A percentile compares a stretch with the other conserved stretches of the same genome.
These are phyloP conservation scores for Strigomonas culicis DNA, from an alignment of 208 protist species.

Conservation along the genomic window DNA sequence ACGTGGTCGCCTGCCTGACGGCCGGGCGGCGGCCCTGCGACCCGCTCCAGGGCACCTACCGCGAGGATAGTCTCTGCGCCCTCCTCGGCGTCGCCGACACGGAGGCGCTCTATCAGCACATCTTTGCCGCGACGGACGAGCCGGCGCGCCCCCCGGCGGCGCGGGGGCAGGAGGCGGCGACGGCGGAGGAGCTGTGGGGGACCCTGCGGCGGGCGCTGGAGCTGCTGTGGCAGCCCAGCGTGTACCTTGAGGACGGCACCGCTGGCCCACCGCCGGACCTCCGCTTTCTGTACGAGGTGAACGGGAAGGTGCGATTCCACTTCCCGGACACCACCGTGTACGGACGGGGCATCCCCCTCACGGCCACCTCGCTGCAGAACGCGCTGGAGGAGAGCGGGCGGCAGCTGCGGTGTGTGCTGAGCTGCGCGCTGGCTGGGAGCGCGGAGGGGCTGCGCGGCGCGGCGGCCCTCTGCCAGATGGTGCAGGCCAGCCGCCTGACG, in stretches of 20 bases:
- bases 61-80: conserved; percentile 26
- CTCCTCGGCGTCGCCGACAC: background rate
- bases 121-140: conserved; percentile 22
- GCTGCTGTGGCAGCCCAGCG: conserved; percentile 33
- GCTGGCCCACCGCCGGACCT: background rate
- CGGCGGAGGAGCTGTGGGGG: conserved; percentile 26
- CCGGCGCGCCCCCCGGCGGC: background rate
- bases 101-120: conserved; percentile 18
- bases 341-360: conserved; percentile 35
- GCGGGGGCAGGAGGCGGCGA: background rate
- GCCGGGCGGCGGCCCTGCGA: conserved; percentile 29
- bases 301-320: conserved; percentile 33
- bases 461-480: conserved; percentile 16
- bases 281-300: conserved; percentile 26
- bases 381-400: conserved; percentile 45
- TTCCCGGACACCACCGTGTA: conserved; percentile 15
- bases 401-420: conserved; percentile 48
- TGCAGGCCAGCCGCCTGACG: background rate
- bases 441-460: conserved; percentile 25
- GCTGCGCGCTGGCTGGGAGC: conserved; percentile 64
- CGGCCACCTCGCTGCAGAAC: conserved; percentile 48
- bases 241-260: conserved; percentile 10
- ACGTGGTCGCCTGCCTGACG: conserved; percentile 44
- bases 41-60: conserved; percentile 24
- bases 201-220: conserved; percentile 32